Evolutionary conservation across 805 yeast species (phyloP), one percentile per base, ranked within the genome.

Genomic region (Candida silvatica): DNA sequence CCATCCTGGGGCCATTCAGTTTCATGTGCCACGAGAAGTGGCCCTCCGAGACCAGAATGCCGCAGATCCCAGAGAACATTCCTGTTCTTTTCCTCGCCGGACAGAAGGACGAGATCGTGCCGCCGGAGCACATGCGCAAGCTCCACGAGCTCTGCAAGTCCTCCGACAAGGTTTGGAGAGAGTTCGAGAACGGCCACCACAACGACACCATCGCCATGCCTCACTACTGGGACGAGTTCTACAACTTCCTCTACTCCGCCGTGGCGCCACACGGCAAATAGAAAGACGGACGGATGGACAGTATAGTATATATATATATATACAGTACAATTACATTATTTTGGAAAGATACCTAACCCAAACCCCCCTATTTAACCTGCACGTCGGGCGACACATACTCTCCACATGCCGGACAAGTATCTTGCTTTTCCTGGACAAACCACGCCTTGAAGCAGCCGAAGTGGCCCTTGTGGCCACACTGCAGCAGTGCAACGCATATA

Each of bases 391-490:
- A n/a, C n/a, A n/a, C n/a, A n/a, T n/a, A n/a, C 12, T 36, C 17
- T n/a, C 71, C 74, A 51, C 85, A 81, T 0, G 94, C 92, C 1
- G 97, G 97, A 52, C 97, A 88, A 37, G 74, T 84, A 3, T 58
- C 49, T 64, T 80, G 77, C 12, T 62, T 64, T 26, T 72, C 78
- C 2, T 69, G 76, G 16, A 77, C 52, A 48, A 83, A 77, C 97
- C 97, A 90, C 25, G 70, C 67, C 39, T 68, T 66, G 48, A 86
- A 61, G 61, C 97, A 90, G 3, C 77, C 78, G 49, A 75, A 75
- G 58, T 90, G 97, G 1, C 90, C 87, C 37, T 77, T 66, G 56
- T 90, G 97, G 0, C 96, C 97, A 62, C 97, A 90, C 18, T 63
- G 69, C 34, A 81, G 53, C 40, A 64, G 59, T 41, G 62, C 69